Conservation (phyloP, 495 filamentous ascomycete genomes). For the Penicillium desertorum region DNA sequence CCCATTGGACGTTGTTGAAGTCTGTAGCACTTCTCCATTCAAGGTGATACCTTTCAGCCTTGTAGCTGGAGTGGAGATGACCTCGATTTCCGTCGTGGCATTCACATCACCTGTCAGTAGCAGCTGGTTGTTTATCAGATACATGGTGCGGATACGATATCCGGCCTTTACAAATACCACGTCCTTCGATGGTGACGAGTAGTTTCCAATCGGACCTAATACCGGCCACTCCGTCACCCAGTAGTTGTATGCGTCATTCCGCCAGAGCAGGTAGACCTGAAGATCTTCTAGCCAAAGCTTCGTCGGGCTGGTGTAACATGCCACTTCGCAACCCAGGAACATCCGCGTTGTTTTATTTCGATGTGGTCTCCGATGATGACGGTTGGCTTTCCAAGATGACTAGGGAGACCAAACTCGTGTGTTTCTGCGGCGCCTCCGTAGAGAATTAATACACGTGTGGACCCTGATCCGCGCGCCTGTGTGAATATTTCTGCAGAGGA, state of each 20-base stretch:
- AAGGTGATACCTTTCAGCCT: constrained; percentile 44
- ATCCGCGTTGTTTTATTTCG: constrained; percentile 34
- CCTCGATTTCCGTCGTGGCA: constrained; percentile 56
- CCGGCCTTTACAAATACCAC: constrained; percentile 60
- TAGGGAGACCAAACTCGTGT: constrained; percentile 59
- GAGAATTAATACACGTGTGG: constrained; percentile 57
- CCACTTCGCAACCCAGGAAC: constrained; percentile 52
- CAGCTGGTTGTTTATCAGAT: constrained; percentile 43
- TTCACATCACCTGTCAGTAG: constrained; percentile 65
- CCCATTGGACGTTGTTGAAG: constrained; percentile 35
- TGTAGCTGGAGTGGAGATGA: constrained; percentile 50
- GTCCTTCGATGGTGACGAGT: constrained; percentile 25
- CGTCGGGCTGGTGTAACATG: constrained; percentile 37
- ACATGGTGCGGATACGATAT: constrained; percentile 66
- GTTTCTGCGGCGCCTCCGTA: constrained; percentile 63
- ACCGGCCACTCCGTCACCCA: constrained; percentile 55
- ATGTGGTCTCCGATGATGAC: constrained; percentile 25
- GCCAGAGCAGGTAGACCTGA: constrained; percentile 52
- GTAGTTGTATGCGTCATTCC: constrained; percentile 64
- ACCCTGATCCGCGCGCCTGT: constrained; percentile 51
- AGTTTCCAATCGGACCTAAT: constrained; percentile 24
- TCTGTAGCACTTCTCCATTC: constrained; percentile 47
- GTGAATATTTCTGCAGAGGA: constrained; percentile 71
- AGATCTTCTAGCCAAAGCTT: constrained; percentile 50
- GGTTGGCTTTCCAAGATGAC: constrained; percentile 20